Conservation (phyloP, 805 yeast genomes). For the Spathaspora boniae region DNA sequence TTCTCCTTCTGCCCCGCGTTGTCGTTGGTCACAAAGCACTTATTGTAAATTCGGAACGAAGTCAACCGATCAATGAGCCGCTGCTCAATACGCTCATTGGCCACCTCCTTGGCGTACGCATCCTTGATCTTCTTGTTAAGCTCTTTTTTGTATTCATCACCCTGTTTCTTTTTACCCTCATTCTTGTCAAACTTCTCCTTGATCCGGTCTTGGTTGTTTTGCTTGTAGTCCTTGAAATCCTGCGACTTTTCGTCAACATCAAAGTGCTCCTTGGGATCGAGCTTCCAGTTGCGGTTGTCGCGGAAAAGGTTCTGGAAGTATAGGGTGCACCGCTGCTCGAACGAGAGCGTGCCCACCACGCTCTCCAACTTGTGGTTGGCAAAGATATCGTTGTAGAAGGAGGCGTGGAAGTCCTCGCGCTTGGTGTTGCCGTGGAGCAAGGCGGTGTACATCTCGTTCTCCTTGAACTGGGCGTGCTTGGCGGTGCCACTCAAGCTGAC, state of each 20-base stretch:
- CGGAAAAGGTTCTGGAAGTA: background rate
- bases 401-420: too few species aligned
- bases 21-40: conserved; percentile 28
- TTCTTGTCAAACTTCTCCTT: background rate
- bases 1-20: background rate
- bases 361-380: too few species aligned
- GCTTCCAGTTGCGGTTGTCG: background rate
- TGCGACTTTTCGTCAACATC: background rate
- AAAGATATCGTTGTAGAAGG: too few species aligned
- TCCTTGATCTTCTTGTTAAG: background rate
- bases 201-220: background rate
- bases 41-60: conserved; percentile 43
- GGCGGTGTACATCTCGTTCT: too few species aligned
- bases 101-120: background rate
- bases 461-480: too few species aligned
- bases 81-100: conserved; percentile 21
- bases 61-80: conserved; percentile 40
- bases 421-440: too few species aligned
- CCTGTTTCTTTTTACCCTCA: background rate
- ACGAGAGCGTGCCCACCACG: background rate
- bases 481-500: too few species aligned
- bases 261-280: background rate
- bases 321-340: background rate
- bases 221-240: background rate
- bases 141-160: background rate